Evolutionary conservation across 805 yeast genomes (phyloP).

Genomic region (Saccharomycopsis fermentans): DNA sequence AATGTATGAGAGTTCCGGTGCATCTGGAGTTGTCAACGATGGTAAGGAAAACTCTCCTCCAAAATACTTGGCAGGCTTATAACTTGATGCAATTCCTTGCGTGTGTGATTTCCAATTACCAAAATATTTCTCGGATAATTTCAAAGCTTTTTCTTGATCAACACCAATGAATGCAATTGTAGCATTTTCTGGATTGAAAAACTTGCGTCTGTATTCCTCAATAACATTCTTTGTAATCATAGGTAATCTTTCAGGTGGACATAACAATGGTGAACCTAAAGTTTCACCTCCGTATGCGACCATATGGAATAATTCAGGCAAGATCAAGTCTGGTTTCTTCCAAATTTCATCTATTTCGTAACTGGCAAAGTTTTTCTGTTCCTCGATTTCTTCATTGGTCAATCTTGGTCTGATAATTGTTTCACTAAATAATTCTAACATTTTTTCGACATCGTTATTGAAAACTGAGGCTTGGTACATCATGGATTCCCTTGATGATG

Average conservation of each 20-base stretch:
- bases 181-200: constrained; percentile 69
- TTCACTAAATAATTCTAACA: constrained; percentile 68
- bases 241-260: constrained; percentile 62
- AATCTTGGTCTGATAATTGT: constrained; percentile 67
- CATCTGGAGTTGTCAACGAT: constrained; percentile 42
- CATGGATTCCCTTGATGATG: constrained; percentile 84
- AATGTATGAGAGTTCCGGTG: constrained; percentile 75
- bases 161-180: constrained; percentile 88
- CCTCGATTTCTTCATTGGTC: constrained; percentile 58
- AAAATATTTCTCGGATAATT: constrained; percentile 49
- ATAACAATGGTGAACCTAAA: constrained; percentile 76
- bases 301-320: constrained; percentile 85
- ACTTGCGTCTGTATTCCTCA: constrained; percentile 42
- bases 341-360: constrained; percentile 80
- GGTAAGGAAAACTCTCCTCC: constrained; percentile 51
- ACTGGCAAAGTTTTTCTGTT: constrained; percentile 60
- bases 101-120: constrained; percentile 45
- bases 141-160: constrained; percentile 55
- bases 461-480: constrained; percentile 93
- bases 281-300: constrained; percentile 67
- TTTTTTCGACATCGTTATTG: constrained; percentile 68
- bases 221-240: constrained; percentile 33
- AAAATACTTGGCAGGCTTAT: constrained; percentile 40
- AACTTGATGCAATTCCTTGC: constrained; percentile 19
- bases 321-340: constrained; percentile 70